Evolutionary conservation across 2,329 filamentous ascomycete species (phyloP).

Genomic region (Fusarium pseudoanthophilum): DNA sequence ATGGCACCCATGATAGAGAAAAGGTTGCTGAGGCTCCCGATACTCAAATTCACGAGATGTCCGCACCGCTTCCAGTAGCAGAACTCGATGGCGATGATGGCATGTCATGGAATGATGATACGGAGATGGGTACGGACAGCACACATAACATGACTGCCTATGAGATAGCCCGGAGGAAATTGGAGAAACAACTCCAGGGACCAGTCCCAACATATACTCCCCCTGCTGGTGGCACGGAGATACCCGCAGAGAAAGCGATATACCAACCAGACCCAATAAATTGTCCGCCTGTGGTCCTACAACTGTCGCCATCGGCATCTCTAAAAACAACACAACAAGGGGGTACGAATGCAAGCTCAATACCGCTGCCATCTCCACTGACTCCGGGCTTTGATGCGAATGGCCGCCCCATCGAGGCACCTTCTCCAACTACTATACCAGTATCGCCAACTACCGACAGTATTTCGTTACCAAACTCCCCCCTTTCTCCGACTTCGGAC

Average conservation of each 20-base stretch:
- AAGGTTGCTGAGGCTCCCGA: slow-evolving; percentile 51
- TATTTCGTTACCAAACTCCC: slow-evolving; percentile 30
- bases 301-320: slow-evolving; percentile 34
- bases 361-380: slow-evolving; percentile 57
- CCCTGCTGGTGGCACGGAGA: slow-evolving; percentile 45
- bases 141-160: slow-evolving; percentile 58
- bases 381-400: slow-evolving; percentile 59
- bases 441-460: slow-evolving; percentile 27
- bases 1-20: slow-evolving; percentile 37
- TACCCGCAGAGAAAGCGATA: slow-evolving; percentile 47
- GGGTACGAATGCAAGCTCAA: slow-evolving; percentile 47
- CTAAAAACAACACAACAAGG: slow-evolving; percentile 33
- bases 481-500: slow-evolving; percentile 21
- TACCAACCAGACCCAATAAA: slow-evolving; percentile 38
- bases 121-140: slow-evolving; percentile 55
- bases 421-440: slow-evolving; percentile 54
- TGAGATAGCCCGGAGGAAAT: slow-evolving; percentile 61
- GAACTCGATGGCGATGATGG: slow-evolving; percentile 61
- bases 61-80: slow-evolving; percentile 57
- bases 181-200: slow-evolving; percentile 62
- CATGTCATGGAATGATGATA: slow-evolving; percentile 52
- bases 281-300: slow-evolving; percentile 22
- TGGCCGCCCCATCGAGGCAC: slow-evolving; percentile 51
- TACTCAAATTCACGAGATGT: slow-evolving; percentile 64
- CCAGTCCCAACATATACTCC: slow-evolving; percentile 62